Conservation (phyloP, 805 yeast species). For the Brettanomyces custersianus region DNA sequence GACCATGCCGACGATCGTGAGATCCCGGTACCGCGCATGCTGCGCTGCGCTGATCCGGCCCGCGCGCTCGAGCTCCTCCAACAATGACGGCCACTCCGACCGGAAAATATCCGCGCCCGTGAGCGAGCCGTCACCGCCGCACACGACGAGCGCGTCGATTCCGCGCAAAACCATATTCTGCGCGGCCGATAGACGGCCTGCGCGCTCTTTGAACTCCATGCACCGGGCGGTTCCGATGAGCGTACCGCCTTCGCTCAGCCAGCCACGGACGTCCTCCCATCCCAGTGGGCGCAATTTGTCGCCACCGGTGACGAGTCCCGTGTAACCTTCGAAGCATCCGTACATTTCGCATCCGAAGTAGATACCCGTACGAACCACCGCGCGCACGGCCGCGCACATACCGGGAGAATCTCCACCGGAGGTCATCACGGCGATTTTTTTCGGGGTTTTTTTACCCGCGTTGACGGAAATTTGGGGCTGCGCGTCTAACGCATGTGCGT, state of each 20-base stretch:
- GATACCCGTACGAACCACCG: constrained; percentile 90
- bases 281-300: constrained; percentile 60
- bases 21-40: constrained; percentile 39
- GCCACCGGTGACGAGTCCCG: constrained; percentile 87
- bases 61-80: constrained; percentile 42
- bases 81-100: constrained; percentile 67
- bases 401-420: constrained; percentile 99
- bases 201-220: constrained; percentile 54
- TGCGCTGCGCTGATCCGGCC: constrained; percentile 39
- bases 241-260: constrained; percentile 67
- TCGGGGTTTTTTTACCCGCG: no score
- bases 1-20: constrained; percentile 66
- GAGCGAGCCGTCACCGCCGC: constrained; percentile 80
- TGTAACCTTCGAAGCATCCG: constrained; percentile 91
- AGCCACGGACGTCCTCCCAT: constrained; percentile 70
- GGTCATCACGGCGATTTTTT: constrained; percentile 83
- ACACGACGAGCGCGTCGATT: constrained; percentile 68
- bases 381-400: constrained; percentile 94
- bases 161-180: constrained; percentile 60
- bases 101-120: constrained; percentile 78
- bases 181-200: constrained; percentile 57
- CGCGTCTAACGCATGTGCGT: neutral
- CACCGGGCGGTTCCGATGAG: constrained; percentile 74
- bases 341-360: constrained; percentile 80
- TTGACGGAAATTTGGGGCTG: constrained; percentile 2